Evolutionary conservation across 306 rosid genomes (phyloP).

Genomic region (Potentilla sterilis): DNA sequence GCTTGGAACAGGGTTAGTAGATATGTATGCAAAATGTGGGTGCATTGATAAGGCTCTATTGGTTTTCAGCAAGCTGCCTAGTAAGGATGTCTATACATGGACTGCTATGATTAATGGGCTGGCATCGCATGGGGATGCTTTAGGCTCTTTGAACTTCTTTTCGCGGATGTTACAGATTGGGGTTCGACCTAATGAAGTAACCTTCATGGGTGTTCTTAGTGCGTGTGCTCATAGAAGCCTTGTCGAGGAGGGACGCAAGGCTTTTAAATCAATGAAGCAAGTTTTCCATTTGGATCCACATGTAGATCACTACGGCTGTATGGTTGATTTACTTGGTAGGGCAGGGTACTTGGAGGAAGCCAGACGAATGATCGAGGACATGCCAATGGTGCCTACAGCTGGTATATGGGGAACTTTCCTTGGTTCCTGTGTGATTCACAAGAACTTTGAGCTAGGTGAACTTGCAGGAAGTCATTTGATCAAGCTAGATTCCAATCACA

Average conservation of each 20-base stretch:
- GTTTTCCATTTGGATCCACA: slow-evolving; percentile 49
- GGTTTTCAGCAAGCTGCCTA: slow-evolving; percentile 25
- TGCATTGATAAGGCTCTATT: slow-evolving; percentile 52
- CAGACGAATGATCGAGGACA: slow-evolving; percentile 48
- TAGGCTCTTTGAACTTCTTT: slow-evolving; percentile 47
- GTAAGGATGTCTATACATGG: slow-evolving; percentile 60
- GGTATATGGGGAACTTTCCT: slow-evolving; percentile 68
- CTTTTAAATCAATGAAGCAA: slow-evolving; percentile 50
- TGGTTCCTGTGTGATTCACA: slow-evolving; percentile 62
- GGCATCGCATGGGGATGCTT: slow-evolving; percentile 65
- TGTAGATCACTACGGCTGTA: slow-evolving; percentile 65
- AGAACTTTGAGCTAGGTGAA: slow-evolving; percentile 54
- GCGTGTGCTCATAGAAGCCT: slow-evolving; percentile 74
- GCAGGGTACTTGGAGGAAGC: slow-evolving; percentile 62
- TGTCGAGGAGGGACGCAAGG: slow-evolving; percentile 48
- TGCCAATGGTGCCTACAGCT: slow-evolving; percentile 59
- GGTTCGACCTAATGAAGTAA: slow-evolving; percentile 56
- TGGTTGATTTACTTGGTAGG: slow-evolving; percentile 69
- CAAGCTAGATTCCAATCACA: slow-evolving; percentile 50
- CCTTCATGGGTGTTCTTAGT: slow-evolving; percentile 57
- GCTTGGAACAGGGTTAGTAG: slow-evolving; percentile 49
- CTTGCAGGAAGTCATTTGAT: slow-evolving; percentile 49
- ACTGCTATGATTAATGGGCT: slow-evolving; percentile 78
- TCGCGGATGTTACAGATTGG: slow-evolving; percentile 51
- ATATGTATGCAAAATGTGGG: slow-evolving; percentile 72